Evolutionary conservation across 345 rosid species (phyloP), one percentile per base, ranked within the genome.

Genomic region (Kernera saxatilis): DNA sequence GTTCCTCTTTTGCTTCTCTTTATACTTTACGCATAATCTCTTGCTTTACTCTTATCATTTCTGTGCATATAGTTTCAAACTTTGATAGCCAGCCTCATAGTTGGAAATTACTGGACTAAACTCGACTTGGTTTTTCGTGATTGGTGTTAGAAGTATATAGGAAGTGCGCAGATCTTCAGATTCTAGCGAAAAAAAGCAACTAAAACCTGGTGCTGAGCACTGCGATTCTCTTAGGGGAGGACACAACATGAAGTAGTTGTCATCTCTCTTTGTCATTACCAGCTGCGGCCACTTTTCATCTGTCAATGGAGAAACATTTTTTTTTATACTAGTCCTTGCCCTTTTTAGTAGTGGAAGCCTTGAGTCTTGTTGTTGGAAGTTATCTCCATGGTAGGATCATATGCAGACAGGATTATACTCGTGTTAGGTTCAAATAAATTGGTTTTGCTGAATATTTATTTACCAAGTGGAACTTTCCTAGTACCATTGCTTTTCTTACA

Each of bases 1-100:
- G 99, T 91, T 78, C n/a, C 6, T 58, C 37, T 52, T 49, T 8
- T 25, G 23, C 58, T 25, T 50, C 69, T 62, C 33, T n/a, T n/a
- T 48, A 1, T 26, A 6, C 8, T 43, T 19, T 46, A 12, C 35
- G 39, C 39, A 2, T 26, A 32, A 2, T 21, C 39, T 53, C 32
- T 54, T 15, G 52, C 46, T 56, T 66, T 21, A 4, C 66, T 39
- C 18, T 23, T 11, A 19, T 60, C 3, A 11, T 67, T 62, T 36
- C 8, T 60, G 40, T 60, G 64, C 55, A 33, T 60, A 59, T 58
- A 67, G 67, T 35, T 17, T 60, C 14, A 4, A 52, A 26, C 43
- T 65, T 39, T 60, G 69, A 8, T 56, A 5, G 23, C 6, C 55
- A 43, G 10, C 15, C 1, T 43, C 54, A 25, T 22, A 10, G 11